Base-by-base conservation (phyloP, 2,329 filamentous ascomycete species). In the Penicillium sp. region DNA sequence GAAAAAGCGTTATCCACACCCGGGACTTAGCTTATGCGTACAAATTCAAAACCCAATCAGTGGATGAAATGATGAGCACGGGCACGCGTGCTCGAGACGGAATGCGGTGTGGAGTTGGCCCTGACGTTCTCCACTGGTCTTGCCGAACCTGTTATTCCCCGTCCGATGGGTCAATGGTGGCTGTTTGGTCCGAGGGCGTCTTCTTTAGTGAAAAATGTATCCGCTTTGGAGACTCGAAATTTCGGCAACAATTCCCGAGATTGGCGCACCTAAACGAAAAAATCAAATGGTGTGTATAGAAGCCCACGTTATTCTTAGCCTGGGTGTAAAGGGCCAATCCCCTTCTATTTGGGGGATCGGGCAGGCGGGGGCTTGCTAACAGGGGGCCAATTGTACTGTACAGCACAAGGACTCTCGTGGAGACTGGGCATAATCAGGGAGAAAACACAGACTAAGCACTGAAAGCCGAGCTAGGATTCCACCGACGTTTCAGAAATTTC, bases 401-500 rank as follows among this genome's bases (percentile, higher is more conserved):
- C 23, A 23, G 22, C 41, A 43, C 8, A 14, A 42, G 37, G 18
- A 9, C n/a, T 22, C 14, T 15, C 26, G 53, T 35, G 50, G 43
- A 27, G 20, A 33, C 48, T 15, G 49, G 35, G 29, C 27, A 46
- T 42, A 37, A 54, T 29, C 29, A 46, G 18, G 25, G 20, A 22
- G 22, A 45, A 22, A 31, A 20, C 12, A n/a, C 12, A n/a, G 15
- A 49, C 27, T 31, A 40, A 37, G 45, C 29, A 48, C 22, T 45
- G 25, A 26, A 45, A 45, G 43, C 22, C 47, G 35, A 55, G 52
- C 47, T 27, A 57, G 58, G 46, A 63, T 58, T 60, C 57, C 56
- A 45, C 60, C 50, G 53, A 53, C 54, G 62, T 64, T 64, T 63
- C 62, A 62, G 62, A 55, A 55, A 40, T 37, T 54, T 53, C 59